Percentiles rank a stretch among this genome's conserved stretches.
These are phyloP conservation scores for Smallanthus sonchifolius DNA, from an alignment of 129 eudicot species.

Conservation along the genomic window DNA sequence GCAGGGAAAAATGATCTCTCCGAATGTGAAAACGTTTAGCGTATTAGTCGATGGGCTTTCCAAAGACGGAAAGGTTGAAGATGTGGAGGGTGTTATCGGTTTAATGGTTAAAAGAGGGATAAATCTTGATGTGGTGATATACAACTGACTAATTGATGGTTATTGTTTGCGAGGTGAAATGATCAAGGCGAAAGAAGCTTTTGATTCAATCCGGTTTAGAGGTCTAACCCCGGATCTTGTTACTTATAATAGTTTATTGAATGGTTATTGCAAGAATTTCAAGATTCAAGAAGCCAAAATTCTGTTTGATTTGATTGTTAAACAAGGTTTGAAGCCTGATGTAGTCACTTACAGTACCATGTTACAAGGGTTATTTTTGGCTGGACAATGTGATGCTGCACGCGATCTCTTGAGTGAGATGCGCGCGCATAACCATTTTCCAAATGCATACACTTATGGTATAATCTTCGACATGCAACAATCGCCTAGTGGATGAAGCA, in stretches of 20 bases:
- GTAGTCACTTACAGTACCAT: slow-evolving; percentile 8
- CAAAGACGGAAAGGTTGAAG: background rate
- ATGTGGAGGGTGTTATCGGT: background rate
- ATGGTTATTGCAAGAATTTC: background rate
- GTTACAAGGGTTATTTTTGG: background rate
- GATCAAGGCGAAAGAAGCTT: background rate
- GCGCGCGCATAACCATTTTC: background rate
- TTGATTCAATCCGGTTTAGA: background rate
- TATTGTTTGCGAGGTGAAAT: background rate
- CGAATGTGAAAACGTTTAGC: background rate
- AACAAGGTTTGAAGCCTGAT: background rate
- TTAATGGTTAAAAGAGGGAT: background rate
- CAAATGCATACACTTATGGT: background rate
- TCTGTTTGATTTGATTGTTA: background rate
- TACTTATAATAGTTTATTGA: background rate
- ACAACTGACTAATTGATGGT: background rate
- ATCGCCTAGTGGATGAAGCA: background rate
- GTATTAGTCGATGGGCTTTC: background rate
- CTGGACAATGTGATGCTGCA: background rate
- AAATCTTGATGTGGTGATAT: background rate
- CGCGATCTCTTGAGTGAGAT: background rate
- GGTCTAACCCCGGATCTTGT: background rate
- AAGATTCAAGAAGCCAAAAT: background rate
- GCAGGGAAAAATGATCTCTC: background rate
- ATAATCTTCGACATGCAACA: background rate